phyloP scores from a whole-genome alignment of 805 yeast species.

The Tetrapisispora fleetii region DNA sequence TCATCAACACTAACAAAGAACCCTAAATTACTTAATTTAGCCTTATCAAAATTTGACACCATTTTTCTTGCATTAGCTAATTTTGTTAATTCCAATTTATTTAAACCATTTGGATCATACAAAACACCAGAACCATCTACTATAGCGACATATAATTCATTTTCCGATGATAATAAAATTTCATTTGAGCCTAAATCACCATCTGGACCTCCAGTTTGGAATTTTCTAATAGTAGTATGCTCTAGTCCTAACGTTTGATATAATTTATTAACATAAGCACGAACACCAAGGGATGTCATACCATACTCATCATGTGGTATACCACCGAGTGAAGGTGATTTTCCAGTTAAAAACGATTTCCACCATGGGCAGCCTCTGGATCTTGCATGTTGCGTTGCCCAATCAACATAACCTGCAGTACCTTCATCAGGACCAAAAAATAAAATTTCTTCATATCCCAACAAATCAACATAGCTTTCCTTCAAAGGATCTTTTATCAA shows the following conservation, averaged over 20 bases:
- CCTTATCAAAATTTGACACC: constrained; percentile 57
- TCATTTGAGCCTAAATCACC: constrained; percentile 97
- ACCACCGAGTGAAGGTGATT: constrained; percentile 85
- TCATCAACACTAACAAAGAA: constrained; percentile 82
- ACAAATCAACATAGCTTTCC: constrained; percentile 76
- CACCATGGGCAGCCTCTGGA: constrained; percentile 93
- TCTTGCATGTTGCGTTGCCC: constrained; percentile 95
- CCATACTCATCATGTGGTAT: constrained; percentile 98
- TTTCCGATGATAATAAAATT: constrained; percentile 64
- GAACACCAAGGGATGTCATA: constrained; percentile 91
- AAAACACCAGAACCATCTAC: constrained; percentile 96
- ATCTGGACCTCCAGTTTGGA: constrained; percentile 98
- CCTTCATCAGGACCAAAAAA: constrained; percentile 99
- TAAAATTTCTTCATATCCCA: constrained; percentile 76
- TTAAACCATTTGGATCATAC: constrained; percentile 83
- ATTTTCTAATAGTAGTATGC: constrained; percentile 53
- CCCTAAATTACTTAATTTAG: constrained; percentile 64
- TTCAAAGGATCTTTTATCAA: constrained; percentile 71
- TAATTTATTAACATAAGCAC: constrained; percentile 81
- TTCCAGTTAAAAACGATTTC: constrained; percentile 97
- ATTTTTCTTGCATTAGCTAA: constrained; percentile 71
- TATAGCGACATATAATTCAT: constrained; percentile 76
- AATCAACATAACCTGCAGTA: constrained; percentile 88
- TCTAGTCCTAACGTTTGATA: constrained; percentile 65
- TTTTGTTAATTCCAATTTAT: constrained; percentile 65